Evolutionary conservation across 345 rosid species (phyloP), one percentile per base, ranked within the genome.

Genomic region (Trapa bicornis): DNA sequence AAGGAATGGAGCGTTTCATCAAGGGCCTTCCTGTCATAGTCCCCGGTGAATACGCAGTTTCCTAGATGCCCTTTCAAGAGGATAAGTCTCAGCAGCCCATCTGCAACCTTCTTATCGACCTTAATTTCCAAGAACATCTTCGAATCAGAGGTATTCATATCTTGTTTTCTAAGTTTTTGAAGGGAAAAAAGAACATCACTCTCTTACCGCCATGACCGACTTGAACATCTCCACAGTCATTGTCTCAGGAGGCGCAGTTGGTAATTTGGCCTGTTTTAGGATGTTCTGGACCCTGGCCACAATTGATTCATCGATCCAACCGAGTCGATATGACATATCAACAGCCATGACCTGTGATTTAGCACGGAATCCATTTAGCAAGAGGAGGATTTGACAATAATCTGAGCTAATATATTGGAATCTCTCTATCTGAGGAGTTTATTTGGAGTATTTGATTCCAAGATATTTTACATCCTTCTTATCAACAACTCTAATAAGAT

Each of bases 91-190:
- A 91, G 83, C 64, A 91, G 68, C 62, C 99, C 99, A 64, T 94
- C 99, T 7, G 99, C 97, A 15, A 94, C 99, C 83, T 94, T 94
- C 87, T 94, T 94, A 82, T 94, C 99, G 39, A 91, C 97, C 99
- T 94, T 81, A 47, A 42, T 1, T 47, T 47, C 33, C 75, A 47
- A 61, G 17, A 57, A 42, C 11, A 58, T 32, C 37, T 32, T 38
- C 38, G 35, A 35, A 35, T 58, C 7, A 58, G 22, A 32, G 37
- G 11, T 35, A 35, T 32, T 14, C 37, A 32, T 12, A 32, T 8
- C 63, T 33, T 35, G 32, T 8, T 52, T 36, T 37, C 12, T 3
- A 8, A 11, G 17, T 58, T n/a, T 16, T 52, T 22, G 47, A 32
- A 17, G 16, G 5, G 17, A 22, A 56, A 68, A 50, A 10, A 11